These are phyloP conservation scores for Talaromyces albobiverticillius DNA, from an alignment of 2,329 filamentous ascomycete species.

Conservation along the genomic window DNA sequence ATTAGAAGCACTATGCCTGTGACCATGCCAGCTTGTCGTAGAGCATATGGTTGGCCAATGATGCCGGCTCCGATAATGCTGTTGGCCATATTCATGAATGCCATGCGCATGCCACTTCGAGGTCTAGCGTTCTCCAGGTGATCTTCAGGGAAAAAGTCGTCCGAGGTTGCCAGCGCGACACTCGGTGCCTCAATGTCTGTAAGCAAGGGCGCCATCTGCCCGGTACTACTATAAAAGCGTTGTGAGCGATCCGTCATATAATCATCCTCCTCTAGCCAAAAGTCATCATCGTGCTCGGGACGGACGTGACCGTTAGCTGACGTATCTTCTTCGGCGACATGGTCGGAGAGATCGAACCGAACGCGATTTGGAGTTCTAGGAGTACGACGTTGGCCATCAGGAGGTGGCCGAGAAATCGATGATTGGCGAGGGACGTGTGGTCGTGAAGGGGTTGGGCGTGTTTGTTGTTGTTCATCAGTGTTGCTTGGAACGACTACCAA, in stretches of 20 bases:
- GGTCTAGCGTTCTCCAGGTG: conserved; percentile 64
- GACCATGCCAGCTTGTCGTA: conserved; percentile 82
- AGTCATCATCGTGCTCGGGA: conserved; percentile 27
- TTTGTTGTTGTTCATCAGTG: conserved; percentile 19
- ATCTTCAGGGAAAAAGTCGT: conserved; percentile 57
- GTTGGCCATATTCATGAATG: conserved; percentile 99
- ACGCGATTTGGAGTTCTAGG: conserved; percentile 67
- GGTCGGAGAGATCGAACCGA: conserved; percentile 57
- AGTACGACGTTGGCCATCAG: conserved; percentile 43
- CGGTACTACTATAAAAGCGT: conserved; percentile 38
- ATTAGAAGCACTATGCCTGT: conserved; percentile 77
- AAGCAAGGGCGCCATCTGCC: conserved; percentile 65
- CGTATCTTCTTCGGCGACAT: conserved; percentile 25
- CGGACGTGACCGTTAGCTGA: conserved; percentile 30
- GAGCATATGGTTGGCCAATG: conserved; percentile 89
- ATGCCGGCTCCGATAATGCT: conserved; percentile 82
- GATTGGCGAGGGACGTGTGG: conserved; percentile 34
- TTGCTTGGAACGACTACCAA: conserved; percentile 24
- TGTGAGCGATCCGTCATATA: conserved; percentile 49
- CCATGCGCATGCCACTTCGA: conserved; percentile 78
- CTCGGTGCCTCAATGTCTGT: conserved; percentile 82
- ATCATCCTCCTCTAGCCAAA: conserved; percentile 60
- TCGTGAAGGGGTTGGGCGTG: conserved; percentile 14
- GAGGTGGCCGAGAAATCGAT: conserved; percentile 38
- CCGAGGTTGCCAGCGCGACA: conserved; percentile 64